These are phyloP conservation scores for Didymella lethalis DNA, from an alignment of 2,329 filamentous ascomycete genomes.

Conservation along the genomic window DNA sequence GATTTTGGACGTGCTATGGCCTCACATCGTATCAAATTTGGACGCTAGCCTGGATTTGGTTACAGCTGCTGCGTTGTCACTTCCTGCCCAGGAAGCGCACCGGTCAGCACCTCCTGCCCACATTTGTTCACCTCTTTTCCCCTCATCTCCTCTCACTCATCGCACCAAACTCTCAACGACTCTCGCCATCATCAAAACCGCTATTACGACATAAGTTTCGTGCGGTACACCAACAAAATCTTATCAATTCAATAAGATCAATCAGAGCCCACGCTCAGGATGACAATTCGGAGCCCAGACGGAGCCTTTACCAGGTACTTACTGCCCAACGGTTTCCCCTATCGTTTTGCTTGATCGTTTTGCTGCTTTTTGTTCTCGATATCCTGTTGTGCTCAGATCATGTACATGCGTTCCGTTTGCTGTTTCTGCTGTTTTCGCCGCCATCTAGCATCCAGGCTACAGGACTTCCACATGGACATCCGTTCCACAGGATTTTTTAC, in stretches of 20 bases:
- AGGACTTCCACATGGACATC: conserved; percentile 31
- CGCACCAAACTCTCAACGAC: conserved; percentile 33
- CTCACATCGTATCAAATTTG: conserved; percentile 23
- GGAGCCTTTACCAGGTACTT: conserved; percentile 54
- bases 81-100: conserved; percentile 38
- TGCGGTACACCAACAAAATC: conserved; percentile 9
- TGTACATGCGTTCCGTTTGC: conserved; percentile 38
- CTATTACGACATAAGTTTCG: conserved; percentile 23
- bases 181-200: conserved; percentile 21
- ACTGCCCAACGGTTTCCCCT: conserved; percentile 51
- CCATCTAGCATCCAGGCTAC: conserved; percentile 43
- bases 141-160: conserved; percentile 34
- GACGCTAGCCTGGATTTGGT: conserved; percentile 37
- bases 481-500: conserved; percentile 31
- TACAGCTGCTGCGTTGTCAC: conserved; percentile 51
- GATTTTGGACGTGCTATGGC: conserved; percentile 33
- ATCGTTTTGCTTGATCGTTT: conserved; percentile 36
- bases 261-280: conserved; percentile 53
- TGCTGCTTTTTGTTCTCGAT: conserved; percentile 27
- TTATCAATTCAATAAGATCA: conserved; percentile 22
- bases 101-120: conserved; percentile 43
- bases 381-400: conserved; percentile 36
- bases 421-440: conserved; percentile 36
- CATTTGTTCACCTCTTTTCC: conserved; percentile 41
- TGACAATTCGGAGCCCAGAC: conserved; percentile 55